Base-by-base conservation (phyloP, 495 filamentous ascomycete species). In the Lasiosphaeris hirsuta region DNA sequence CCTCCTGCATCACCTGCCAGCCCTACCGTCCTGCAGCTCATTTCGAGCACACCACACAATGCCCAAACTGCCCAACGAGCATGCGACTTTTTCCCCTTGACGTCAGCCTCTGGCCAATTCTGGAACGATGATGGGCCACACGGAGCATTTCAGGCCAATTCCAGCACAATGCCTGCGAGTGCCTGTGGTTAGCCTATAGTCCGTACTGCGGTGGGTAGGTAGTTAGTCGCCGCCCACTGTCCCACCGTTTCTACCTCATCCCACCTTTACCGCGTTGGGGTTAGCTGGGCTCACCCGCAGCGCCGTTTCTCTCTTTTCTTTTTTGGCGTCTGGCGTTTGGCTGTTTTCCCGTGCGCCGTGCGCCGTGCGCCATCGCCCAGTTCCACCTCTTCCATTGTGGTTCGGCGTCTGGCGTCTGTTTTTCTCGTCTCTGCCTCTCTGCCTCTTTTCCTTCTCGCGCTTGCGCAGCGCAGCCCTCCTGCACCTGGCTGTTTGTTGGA, bases 31-130 rank as follows among this genome's bases (percentile, higher is more conserved):
- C 49, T 51, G 49, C 49, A 51, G 15, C 49, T 40, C 49, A 38
- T 39, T 36, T 40, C 49, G 36, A 51, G 10, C 49, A 51, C 48
- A 51, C 49, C 34, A 38, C 49, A 30, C 23, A 30, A 30, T 30
- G 23, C 23, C 23, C 49, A 37, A 15, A 34, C 35, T 13, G 35
- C 49, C 49, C 49, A 51, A 40, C 7, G n/a, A 34, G 13, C 49
- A 38, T 40, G 14, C 35, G 49, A 40, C 7, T 10, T 14, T 19
- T 36, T 23, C 36, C 36, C 40, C 40, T 51, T 51, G 49, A 51
- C 49, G 49, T 51, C 49, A 51, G 49, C 49, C 46, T 33, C 30
- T 51, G 15, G 49, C 49, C 49, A 36, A 39, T 38, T 51, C 49
- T 40, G 49, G 49, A 37, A 51, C 35, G 13, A 8, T 18, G 36